Percentiles rank a stretch among this genome's conserved stretches.
Evolutionary conservation across 345 rosid species (phyloP).

Genomic region (Boechera retrofracta): DNA sequence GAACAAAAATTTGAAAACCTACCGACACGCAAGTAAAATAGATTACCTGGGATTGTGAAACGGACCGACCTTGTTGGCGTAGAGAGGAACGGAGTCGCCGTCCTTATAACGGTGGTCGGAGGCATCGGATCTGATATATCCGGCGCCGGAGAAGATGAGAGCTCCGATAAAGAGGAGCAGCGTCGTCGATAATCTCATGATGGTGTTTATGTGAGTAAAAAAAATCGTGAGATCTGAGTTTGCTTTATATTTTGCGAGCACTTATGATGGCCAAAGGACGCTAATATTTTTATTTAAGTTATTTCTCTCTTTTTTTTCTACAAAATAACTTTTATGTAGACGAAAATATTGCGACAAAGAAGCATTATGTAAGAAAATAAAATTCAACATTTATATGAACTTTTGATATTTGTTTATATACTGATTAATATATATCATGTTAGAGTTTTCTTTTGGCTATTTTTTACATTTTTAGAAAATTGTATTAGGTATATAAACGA

Average conservation of each 20-base stretch:
- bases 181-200: conserved; percentile 35
- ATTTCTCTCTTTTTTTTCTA: not conserved
- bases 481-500: too few species aligned
- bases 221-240: conserved; percentile 41
- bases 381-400: too few species aligned
- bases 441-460: not conserved
- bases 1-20: not conserved
- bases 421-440: too few species aligned
- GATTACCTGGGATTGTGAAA: conserved; percentile 79
- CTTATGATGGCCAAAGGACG: not conserved
- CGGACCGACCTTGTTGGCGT: conserved; percentile 87
- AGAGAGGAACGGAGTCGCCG: conserved; percentile 70
- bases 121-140: conserved; percentile 61
- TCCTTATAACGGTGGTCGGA: conserved; percentile 75
- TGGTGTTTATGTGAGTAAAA: conserved; percentile 3
- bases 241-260: conserved; percentile 30
- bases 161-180: conserved; percentile 51
- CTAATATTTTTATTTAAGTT: not conserved
- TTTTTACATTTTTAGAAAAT: not conserved
- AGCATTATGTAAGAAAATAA: not conserved
- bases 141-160: conserved; percentile 44
- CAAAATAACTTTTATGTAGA: not conserved
- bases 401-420: too few species aligned
- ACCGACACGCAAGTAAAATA: conserved; percentile 9
- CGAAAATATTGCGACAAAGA: not conserved